Conservation (phyloP, 2,329 filamentous ascomycete species). For the Cercospora sp. region DNA sequence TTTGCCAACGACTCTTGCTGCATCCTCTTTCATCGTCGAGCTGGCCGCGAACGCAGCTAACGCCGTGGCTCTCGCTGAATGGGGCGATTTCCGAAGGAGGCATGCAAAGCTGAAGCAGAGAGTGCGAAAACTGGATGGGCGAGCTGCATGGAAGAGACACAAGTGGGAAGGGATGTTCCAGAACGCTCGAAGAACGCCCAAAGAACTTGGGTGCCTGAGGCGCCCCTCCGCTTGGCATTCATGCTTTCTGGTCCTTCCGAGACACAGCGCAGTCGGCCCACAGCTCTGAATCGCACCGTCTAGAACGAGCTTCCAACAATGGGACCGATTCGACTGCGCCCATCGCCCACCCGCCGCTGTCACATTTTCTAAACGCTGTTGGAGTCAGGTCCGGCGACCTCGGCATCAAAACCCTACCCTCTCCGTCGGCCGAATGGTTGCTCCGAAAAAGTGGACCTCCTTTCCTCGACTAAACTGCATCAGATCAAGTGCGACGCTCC, state of each 20-base stretch:
- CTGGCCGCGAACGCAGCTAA: neutral
- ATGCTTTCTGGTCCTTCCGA: no score
- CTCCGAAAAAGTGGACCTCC: neutral
- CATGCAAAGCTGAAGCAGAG: neutral
- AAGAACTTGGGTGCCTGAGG: neutral
- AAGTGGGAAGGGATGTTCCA: neutral
- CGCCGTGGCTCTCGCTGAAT: neutral
- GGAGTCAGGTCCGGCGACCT: neutral
- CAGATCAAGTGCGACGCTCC: neutral
- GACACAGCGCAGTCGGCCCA: no score
- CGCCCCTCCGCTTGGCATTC: no score
- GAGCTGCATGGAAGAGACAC: neutral
- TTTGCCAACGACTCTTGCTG: neutral
- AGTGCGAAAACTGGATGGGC: neutral
- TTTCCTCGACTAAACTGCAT: neutral
- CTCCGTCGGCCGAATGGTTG: slow-evolving; percentile 3
- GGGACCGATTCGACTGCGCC: no score
- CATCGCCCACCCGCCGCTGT: no score
- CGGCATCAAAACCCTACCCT: neutral
- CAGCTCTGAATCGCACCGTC: no score
- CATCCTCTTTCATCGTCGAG: neutral
- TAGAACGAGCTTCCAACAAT: no score
- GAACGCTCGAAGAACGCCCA: neutral
- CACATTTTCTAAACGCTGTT: no score
- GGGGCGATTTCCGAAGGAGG: neutral